Evolutionary conservation across 2,329 filamentous ascomycete species (phyloP).

Genomic region (Myotisia sp.): DNA sequence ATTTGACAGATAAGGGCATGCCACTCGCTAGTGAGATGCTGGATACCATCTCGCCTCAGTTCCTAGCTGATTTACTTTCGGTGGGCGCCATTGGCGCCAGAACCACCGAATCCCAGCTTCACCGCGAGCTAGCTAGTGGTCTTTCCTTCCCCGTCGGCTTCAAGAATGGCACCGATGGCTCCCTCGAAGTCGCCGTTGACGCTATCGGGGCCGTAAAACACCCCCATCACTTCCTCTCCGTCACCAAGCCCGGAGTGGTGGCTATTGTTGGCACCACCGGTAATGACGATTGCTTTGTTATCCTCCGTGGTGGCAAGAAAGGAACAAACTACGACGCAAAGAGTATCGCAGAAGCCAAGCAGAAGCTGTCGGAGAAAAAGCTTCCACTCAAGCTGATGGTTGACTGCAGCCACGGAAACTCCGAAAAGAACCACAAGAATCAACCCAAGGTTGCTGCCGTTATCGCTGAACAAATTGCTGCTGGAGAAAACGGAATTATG

Average conservation of each 20-base stretch:
- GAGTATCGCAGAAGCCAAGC: conserved; percentile 64
- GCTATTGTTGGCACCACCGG: conserved; percentile 87
- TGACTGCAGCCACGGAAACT: conserved; percentile 97
- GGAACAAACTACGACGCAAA: conserved; percentile 89
- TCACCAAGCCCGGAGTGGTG: conserved; percentile 92
- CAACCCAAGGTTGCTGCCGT: conserved; percentile 82
- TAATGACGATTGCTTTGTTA: conserved; percentile 96
- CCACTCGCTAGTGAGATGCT: conserved; percentile 97
- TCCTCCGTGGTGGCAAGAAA: conserved; percentile 77
- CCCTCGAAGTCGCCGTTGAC: conserved; percentile 80
- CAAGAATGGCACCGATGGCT: conserved; percentile 98
- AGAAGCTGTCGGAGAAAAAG: conserved; percentile 65
- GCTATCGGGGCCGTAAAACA: conserved; percentile 62
- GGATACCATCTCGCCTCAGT: conserved; percentile 96
- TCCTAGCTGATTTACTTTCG: conserved; percentile 88
- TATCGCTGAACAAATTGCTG: conserved; percentile 70
- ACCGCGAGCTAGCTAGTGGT: conserved; percentile 88
- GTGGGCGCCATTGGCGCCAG: conserved; percentile 90
- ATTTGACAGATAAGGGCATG: conserved; percentile 75
- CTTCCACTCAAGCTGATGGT: conserved; percentile 89
- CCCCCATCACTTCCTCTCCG: conserved; percentile 89
- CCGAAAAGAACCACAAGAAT: conserved; percentile 92
- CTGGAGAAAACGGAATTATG: conserved; percentile 75
- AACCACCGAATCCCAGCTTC: conserved; percentile 91
- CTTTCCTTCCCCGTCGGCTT: conserved; percentile 96